Evolutionary conservation across 352 stramenopile genomes (phyloP).

Genomic region (Phytophthora sansomeana): DNA sequence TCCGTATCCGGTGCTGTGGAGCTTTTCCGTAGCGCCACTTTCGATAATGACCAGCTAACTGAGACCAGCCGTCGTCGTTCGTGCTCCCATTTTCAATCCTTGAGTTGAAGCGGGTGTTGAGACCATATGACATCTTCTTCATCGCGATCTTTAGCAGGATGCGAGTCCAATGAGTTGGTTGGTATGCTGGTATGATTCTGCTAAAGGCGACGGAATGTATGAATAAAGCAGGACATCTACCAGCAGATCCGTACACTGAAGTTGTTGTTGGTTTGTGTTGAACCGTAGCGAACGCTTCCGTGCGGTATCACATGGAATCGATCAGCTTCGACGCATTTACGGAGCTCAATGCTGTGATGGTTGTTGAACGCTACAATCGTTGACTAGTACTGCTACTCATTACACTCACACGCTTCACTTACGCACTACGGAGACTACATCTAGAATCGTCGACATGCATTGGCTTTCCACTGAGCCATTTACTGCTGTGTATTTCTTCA

Average conservation of each 20-base stretch:
- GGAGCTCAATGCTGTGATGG: neutral
- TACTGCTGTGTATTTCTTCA: slow-evolving; percentile 1
- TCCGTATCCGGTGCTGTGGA: slow-evolving; percentile 6
- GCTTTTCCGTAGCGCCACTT: slow-evolving; percentile 15
- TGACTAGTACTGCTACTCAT: slow-evolving; percentile 7
- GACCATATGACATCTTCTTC: slow-evolving; percentile 30
- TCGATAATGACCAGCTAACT: slow-evolving; percentile 12
- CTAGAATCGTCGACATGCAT: slow-evolving; percentile 6
- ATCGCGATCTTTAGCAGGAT: slow-evolving; percentile 29
- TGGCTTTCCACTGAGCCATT: slow-evolving; percentile 13
- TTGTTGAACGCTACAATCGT: neutral
- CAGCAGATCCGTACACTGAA: slow-evolving; percentile 15
- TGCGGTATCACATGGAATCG: too few species aligned
- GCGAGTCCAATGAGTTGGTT: slow-evolving; percentile 2
- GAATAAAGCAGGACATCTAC: neutral
- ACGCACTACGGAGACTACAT: slow-evolving; percentile 17
- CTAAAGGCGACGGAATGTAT: neutral
- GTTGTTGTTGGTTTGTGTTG: neutral
- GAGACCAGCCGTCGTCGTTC: slow-evolving; percentile 23
- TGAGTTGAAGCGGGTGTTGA: slow-evolving; percentile 32
- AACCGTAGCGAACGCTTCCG: too few species aligned
- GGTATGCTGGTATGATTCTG: neutral
- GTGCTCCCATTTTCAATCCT: slow-evolving; percentile 6
- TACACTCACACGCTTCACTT: slow-evolving; percentile 9
- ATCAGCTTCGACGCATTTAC: neutral